Conservation (phyloP, 1,139 yeast species). For the Casaregolazyma lundiana region DNA sequence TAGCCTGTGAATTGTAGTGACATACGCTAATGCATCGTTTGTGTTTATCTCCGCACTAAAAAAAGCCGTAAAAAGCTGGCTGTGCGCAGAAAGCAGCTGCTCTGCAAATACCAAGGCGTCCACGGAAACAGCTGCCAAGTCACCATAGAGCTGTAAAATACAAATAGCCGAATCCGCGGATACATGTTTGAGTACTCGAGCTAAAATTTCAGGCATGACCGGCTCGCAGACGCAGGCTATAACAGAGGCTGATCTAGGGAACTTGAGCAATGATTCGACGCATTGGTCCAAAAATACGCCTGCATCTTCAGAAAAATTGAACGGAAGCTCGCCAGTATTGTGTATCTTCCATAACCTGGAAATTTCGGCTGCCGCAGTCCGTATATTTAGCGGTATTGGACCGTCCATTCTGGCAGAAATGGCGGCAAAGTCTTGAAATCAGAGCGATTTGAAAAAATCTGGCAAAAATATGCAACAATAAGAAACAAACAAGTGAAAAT, state of each 20-base stretch:
- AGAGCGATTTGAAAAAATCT: background rate
- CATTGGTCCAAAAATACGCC: constrained; percentile 1
- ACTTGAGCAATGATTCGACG: background rate
- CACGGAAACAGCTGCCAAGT: constrained; percentile 3
- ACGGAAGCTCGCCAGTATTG: background rate
- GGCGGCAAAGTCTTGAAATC: background rate
- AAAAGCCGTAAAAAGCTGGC: background rate
- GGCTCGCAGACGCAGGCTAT: constrained; percentile 5
- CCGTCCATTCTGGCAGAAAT: background rate
- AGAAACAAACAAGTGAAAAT: background rate
- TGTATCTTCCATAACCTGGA: background rate
- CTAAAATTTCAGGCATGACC: constrained; percentile 6
- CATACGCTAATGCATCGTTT: background rate
- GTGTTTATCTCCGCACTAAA: background rate
- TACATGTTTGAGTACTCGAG: background rate
- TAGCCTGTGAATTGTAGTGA: constrained; percentile 2
- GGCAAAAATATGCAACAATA: background rate
- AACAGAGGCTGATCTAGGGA: background rate
- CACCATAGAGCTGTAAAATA: constrained; percentile 2
- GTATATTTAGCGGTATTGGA: background rate
- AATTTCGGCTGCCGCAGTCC: background rate
- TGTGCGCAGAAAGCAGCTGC: background rate
- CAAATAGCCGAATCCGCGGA: background rate
- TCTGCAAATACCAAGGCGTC: constrained; percentile 9
- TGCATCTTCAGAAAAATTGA: background rate